Evolutionary conservation across 2,329 filamentous ascomycete species (phyloP).

Genomic region (Cladosporium halotolerans): DNA sequence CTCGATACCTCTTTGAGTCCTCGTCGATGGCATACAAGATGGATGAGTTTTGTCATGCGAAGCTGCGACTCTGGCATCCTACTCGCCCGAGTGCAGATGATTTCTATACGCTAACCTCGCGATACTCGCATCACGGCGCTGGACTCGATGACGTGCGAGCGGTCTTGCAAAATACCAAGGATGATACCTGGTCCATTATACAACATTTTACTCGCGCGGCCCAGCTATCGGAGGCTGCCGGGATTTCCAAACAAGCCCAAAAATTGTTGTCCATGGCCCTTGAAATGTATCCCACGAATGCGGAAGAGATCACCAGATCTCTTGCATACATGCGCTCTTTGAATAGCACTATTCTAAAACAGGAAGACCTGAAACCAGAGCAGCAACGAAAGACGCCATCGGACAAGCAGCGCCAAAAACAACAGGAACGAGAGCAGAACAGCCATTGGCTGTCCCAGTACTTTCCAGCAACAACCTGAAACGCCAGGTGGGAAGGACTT

Average conservation of each 20-base stretch:
- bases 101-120: background rate
- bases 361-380: too few relatives aligned
- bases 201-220: background rate
- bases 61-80: constrained; percentile 1
- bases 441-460: background rate
- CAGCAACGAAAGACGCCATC: too few relatives aligned
- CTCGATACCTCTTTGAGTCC: background rate
- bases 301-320: too few relatives aligned
- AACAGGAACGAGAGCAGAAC: too few relatives aligned
- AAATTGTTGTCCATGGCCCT: too few relatives aligned
- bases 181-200: background rate
- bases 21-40: background rate
- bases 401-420: too few relatives aligned
- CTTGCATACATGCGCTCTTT: too few relatives aligned
- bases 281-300: too few relatives aligned
- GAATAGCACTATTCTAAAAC: too few relatives aligned
- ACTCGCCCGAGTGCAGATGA: background rate
- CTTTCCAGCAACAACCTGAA: background rate
- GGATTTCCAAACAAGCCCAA: background rate
- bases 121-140: background rate
- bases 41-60: background rate
- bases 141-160: background rate
- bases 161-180: background rate
- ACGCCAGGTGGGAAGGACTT: background rate
- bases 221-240: background rate